Evolutionary conservation across 495 filamentous ascomycete genomes (phyloP).

Genomic region (Evansstolkia leycettana): DNA sequence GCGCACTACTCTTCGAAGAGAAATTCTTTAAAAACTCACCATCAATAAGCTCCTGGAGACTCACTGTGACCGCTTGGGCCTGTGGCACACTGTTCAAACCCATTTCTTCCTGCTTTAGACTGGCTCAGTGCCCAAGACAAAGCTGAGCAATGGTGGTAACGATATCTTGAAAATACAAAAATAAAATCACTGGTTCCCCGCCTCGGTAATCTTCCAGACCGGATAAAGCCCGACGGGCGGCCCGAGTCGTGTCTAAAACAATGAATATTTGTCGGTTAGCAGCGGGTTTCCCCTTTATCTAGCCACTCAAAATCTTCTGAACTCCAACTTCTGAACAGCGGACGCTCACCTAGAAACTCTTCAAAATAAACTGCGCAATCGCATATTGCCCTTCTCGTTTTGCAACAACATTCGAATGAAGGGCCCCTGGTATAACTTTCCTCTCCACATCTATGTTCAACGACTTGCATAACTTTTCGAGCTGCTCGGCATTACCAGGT

Average conservation of each 20-base stretch:
- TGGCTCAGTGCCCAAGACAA: too few relatives aligned
- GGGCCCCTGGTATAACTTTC: conserved; percentile 17
- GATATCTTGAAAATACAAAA: too few relatives aligned
- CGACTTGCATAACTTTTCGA: conserved; percentile 19
- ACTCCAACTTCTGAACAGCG: too few relatives aligned
- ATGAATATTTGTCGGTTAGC: too few relatives aligned
- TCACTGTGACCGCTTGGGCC: conserved; percentile 41
- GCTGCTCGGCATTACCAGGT: conserved; percentile 28
- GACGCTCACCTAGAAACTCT: not conserved
- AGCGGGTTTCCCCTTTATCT: not conserved
- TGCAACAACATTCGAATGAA: conserved; percentile 26
- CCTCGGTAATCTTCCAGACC: too few relatives aligned
- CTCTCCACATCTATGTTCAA: conserved; percentile 10
- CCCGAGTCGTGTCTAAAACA: too few relatives aligned
- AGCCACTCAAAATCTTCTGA: too few relatives aligned
- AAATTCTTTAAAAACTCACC: conserved; percentile 8
- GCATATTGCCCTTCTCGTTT: conserved; percentile 19
- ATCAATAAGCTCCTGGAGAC: conserved; percentile 36
- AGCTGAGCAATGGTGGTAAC: too few relatives aligned
- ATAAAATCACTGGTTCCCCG: not conserved
- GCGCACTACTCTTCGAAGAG: not conserved
- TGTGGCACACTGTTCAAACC: conserved; percentile 10
- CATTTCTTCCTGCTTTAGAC: conserved; percentile 5
- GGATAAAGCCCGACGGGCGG: too few relatives aligned
- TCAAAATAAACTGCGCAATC: conserved; percentile 10